These are phyloP conservation scores for Aspergillus sparsus DNA, from an alignment of 495 filamentous ascomycete genomes.

Conservation along the genomic window DNA sequence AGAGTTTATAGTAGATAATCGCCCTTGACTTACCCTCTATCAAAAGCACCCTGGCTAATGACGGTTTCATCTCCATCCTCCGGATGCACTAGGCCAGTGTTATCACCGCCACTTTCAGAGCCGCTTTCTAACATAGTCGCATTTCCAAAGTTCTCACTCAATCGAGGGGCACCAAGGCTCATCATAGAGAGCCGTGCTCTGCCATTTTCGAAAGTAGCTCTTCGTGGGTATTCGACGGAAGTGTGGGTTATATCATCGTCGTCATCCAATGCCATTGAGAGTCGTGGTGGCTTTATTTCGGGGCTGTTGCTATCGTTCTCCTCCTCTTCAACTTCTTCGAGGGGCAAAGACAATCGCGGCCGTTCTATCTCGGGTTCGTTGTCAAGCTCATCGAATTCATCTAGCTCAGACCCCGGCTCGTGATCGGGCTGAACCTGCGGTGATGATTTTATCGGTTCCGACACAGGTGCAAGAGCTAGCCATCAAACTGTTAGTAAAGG, in stretches of 20 bases:
- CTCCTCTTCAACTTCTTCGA: constrained; percentile 56
- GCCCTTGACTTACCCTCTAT: constrained; percentile 39
- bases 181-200: constrained; percentile 51
- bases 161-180: constrained; percentile 55
- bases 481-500: constrained; percentile 7
- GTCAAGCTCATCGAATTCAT: constrained; percentile 60
- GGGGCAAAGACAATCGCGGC: constrained; percentile 68
- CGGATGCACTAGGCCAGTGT: constrained; percentile 43
- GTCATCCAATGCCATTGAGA: constrained; percentile 64
- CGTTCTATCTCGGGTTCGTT: constrained; percentile 63
- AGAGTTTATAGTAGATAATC: constrained; percentile 7
- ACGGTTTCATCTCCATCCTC: constrained; percentile 37
- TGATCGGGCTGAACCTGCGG: constrained; percentile 38
- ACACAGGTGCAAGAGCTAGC: constrained; percentile 58
- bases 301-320: constrained; percentile 53
- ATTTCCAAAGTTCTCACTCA: constrained; percentile 65
- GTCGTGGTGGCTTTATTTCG: constrained; percentile 58
- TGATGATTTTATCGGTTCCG: constrained; percentile 60
- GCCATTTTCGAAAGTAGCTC: constrained; percentile 57
- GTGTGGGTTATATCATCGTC: constrained; percentile 63
- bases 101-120: constrained; percentile 46
- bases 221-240: constrained; percentile 68
- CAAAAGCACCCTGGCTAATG: constrained; percentile 42
- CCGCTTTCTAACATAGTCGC: constrained; percentile 50
- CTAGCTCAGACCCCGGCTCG: constrained; percentile 31